Conservation (phyloP, 2,329 filamentous ascomycete species). For the Aspergillus brunneoviolaceus region DNA sequence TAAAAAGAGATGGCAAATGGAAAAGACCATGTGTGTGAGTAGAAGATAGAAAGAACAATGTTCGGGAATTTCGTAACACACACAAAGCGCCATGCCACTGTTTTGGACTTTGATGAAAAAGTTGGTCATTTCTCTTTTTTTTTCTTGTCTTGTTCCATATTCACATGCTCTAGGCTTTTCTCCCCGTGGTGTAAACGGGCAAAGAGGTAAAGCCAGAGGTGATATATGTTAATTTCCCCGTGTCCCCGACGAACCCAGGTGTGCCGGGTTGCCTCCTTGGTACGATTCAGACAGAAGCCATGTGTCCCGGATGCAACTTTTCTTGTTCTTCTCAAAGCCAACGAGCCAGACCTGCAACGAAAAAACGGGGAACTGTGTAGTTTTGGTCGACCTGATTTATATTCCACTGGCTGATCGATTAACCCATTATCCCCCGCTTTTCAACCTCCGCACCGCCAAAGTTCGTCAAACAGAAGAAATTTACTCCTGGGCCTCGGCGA, state of each 20-base stretch:
- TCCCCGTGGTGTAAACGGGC: conserved; percentile 1
- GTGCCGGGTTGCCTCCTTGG: conserved; percentile 15
- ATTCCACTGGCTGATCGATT: conserved; percentile 31
- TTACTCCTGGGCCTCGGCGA: conserved; percentile 64
- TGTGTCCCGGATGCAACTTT: conserved; percentile 20
- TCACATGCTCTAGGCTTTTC: neutral
- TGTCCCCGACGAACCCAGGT: conserved; percentile 17
- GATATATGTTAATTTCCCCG: conserved; percentile 13
- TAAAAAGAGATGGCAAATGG: neutral
- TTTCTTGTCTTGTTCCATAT: conserved; percentile 10
- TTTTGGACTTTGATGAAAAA: conserved; percentile 21
- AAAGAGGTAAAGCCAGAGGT: conserved; percentile 14
- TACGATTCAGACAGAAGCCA: conserved; percentile 8
- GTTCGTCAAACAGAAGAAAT: conserved; percentile 34
- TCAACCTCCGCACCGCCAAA: conserved; percentile 41
- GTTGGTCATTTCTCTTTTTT: conserved; percentile 22
- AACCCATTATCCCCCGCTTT: conserved; percentile 30
- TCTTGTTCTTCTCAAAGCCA: conserved; percentile 12
- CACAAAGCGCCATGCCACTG: conserved; percentile 31
- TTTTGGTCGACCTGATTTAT: conserved; percentile 29
- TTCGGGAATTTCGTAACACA: conserved; percentile 24
- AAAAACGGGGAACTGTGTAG: conserved; percentile 21
- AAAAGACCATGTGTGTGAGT: neutral
- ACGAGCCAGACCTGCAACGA: conserved; percentile 22
- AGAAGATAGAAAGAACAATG: neutral